Percentiles rank a stretch among this genome's conserved stretches.
These are phyloP conservation scores for Knufia petricola DNA, from an alignment of 2,329 filamentous ascomycete species.

Conservation along the genomic window DNA sequence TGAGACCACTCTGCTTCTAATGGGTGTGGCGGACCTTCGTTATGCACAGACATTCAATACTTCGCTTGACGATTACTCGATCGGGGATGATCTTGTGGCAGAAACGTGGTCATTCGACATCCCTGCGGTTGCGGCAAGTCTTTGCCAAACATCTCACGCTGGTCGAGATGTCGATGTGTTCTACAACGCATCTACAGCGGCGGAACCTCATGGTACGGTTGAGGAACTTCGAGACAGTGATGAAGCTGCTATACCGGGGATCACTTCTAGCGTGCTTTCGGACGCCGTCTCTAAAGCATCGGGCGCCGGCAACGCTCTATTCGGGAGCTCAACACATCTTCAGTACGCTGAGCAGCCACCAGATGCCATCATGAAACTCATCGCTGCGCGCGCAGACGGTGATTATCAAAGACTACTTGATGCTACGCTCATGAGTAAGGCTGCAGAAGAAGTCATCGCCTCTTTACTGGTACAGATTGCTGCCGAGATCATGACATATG, in stretches of 20 bases:
- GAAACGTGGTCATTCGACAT: no score
- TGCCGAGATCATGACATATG: not conserved
- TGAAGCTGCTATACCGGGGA: no score
- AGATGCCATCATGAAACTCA: not conserved
- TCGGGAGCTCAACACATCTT: not conserved
- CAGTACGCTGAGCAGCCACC: not conserved
- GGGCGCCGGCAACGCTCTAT: no score
- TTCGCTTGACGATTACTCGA: not conserved
- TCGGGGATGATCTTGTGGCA: no score
- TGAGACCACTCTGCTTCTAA: not conserved
- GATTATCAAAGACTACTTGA: not conserved
- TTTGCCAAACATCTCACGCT: no score
- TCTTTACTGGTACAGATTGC: not conserved
- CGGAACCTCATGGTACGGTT: no score
- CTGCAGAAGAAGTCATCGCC: not conserved
- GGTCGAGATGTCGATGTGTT: no score
- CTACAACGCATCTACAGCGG: no score
- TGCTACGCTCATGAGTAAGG: not conserved
- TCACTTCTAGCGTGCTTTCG: no score
- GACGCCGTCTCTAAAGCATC: no score
- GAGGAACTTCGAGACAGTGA: no score
- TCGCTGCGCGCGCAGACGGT: not conserved
- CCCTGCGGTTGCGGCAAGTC: no score
- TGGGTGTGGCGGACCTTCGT: not conserved
- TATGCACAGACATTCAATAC: not conserved